A percentile compares a stretch with the other conserved stretches of the same genome.
Conservation (phyloP, 73 alveolate genomes). For the Tetrahymena borealis region DNA sequence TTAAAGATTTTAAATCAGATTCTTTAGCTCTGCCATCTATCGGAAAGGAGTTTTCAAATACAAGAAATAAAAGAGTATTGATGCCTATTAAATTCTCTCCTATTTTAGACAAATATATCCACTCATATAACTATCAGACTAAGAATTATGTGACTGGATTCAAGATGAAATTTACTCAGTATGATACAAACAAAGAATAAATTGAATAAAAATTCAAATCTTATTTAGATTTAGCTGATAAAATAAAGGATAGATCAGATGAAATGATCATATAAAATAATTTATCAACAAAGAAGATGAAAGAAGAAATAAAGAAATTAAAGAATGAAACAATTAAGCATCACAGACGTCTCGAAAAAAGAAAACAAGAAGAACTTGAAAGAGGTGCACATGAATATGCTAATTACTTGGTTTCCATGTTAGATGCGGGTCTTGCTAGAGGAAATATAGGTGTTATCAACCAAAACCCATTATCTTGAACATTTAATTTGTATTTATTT, state of each 20-base stretch:
- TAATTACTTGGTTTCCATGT: slow-evolving; percentile 42
- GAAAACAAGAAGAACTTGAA: slow-evolving; percentile 52
- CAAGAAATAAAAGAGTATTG: slow-evolving; percentile 36
- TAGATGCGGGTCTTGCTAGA: slow-evolving; percentile 36
- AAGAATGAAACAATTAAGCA: slow-evolving; percentile 39
- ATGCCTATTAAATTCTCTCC: slow-evolving; percentile 48
- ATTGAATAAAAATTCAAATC: slow-evolving; percentile 31
- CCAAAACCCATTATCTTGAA: slow-evolving; percentile 6
- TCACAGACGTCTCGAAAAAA: slow-evolving; percentile 42
- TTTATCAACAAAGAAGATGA: slow-evolving; percentile 12
- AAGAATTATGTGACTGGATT: slow-evolving; percentile 35
- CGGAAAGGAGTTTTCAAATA: background rate
- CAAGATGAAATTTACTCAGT: slow-evolving; percentile 47
- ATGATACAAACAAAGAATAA: slow-evolving; percentile 42
- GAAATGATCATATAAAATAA: slow-evolving; percentile 32
- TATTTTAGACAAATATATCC: slow-evolving; percentile 30
- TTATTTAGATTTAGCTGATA: slow-evolving; percentile 37
- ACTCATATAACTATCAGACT: slow-evolving; percentile 36
- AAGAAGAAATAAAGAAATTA: slow-evolving; percentile 14
- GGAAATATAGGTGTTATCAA: slow-evolving; percentile 43
- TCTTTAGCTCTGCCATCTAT: background rate
- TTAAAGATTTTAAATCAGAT: background rate
- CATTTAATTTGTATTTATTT: no score
- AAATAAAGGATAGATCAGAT: slow-evolving; percentile 18
- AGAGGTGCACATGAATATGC: slow-evolving; percentile 70